phyloP scores from a whole-genome alignment of 1,139 yeast species.

The Scheffersomyces insectosa region DNA sequence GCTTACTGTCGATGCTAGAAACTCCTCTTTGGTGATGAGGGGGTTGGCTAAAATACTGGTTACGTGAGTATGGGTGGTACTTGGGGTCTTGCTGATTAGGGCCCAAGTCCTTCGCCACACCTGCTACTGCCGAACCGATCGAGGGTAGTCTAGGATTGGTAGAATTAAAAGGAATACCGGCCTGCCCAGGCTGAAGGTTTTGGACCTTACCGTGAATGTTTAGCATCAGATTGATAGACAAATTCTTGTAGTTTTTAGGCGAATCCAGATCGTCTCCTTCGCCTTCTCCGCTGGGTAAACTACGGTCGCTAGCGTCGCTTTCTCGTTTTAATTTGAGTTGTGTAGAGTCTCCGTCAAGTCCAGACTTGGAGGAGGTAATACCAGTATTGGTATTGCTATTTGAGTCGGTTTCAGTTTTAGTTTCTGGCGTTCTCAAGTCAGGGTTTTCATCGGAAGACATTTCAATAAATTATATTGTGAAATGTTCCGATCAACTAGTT shows the following conservation, averaged over 20 bases:
- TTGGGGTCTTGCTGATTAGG: neutral
- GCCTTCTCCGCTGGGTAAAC: neutral
- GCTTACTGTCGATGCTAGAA: neutral
- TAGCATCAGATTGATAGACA: conserved; percentile 13
- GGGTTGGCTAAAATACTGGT: neutral
- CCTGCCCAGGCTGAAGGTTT: neutral
- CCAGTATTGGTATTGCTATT: no score
- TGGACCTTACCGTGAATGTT: conserved; percentile 6
- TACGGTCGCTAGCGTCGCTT: neutral
- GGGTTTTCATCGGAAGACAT: no score
- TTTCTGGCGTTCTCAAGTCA: no score
- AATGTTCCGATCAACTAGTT: no score
- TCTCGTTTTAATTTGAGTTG: neutral
- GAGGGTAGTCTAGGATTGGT: neutral
- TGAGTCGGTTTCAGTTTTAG: no score
- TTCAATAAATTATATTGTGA: no score
- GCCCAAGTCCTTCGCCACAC: neutral
- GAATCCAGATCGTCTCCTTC: conserved; percentile 3
- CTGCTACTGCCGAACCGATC: neutral
- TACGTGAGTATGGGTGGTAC: neutral
- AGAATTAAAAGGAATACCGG: neutral
- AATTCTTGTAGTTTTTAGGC: conserved; percentile 11
- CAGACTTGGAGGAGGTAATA: neutral
- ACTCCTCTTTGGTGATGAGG: conserved; percentile 2
- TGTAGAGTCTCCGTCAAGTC: neutral